Base-by-base conservation (phyloP, 768 basidiomycete species). In the Mrakia gelida region DNA sequence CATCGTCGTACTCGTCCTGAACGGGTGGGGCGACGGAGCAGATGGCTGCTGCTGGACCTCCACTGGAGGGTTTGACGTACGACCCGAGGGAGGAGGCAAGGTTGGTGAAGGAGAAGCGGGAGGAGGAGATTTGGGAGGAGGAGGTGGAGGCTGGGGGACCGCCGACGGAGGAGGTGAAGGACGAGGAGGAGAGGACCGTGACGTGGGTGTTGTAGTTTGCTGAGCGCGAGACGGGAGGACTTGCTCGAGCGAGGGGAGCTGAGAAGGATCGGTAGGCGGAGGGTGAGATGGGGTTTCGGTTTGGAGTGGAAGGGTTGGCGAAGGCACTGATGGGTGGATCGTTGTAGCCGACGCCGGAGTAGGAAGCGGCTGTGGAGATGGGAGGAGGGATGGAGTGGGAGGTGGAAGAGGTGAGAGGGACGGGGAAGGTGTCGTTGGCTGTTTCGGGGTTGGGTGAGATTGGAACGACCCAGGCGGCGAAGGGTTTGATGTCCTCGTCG, bases 401-500 rank as follows among this genome's bases (percentile, higher is more conserved):
- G 38, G n/a, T n/a, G n/a, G n/a, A n/a, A 61, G 32, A 67, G 71
- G 38, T 45, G 45, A 45, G 45, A 28, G 38, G 38, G 41, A 16
- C 45, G 43, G 38, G 32, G 65, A 68, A 62, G 73, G 41, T n/a
- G 15, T 56, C 73, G 62, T 70, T 38, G n/a, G 65, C 65, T 3
- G 54, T 23, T 3, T 73, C 34, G 15, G 54, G 68, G 59, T 71
- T 71, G 43, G 77, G 77, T 16, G 71, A 73, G 16, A 52, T 32
- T 10, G 77, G 77, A 26, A 78, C 77, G 68, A 79, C 61, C 78
- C 78, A 79, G 30, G 78, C 71, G 1, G 54, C 78, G 30, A 79
- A 79, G n/a, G 78, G 78, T 67, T 63, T 72, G 61, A 75, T 59
- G 62, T 79, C 78, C 32, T 79, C 77, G 38, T 74, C 78, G 45